Conservation (phyloP, 176 grass and related monocot genomes). For the Avena atlantica region DNA sequence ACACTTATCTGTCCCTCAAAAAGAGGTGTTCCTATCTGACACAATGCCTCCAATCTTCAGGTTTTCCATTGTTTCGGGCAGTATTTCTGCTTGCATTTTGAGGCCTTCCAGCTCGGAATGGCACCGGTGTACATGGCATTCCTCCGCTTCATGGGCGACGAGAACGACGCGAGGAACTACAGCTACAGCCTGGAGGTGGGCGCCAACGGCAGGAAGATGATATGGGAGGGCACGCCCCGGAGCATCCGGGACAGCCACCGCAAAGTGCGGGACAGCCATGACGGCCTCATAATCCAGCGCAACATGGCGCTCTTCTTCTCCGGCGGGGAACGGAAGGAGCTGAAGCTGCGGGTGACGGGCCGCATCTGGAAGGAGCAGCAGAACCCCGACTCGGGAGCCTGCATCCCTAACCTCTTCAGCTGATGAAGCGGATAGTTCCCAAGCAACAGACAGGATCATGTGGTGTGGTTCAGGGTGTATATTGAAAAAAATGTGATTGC, state of each 20-base stretch:
- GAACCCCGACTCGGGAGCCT: conserved; percentile 31
- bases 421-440: conserved; percentile 15
- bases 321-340: conserved; percentile 34
- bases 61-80: conserved; percentile 51
- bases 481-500: conserved; percentile 29
- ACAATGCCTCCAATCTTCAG: background rate
- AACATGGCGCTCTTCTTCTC: conserved; percentile 50
- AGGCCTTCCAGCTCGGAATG: conserved; percentile 44
- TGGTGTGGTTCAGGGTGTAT: conserved; percentile 37
- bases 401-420: conserved; percentile 47
- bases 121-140: conserved; percentile 46
- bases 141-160: conserved; percentile 41
- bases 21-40: background rate
- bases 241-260: conserved; percentile 44
- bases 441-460: conserved; percentile 5
- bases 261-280: conserved; percentile 46
- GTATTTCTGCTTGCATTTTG: conserved; percentile 48
- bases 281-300: conserved; percentile 43
- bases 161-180: conserved; percentile 36
- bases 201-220: conserved; percentile 49
- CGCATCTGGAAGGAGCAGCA: conserved; percentile 47
- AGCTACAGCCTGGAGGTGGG: conserved; percentile 41
- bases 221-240: conserved; percentile 40
- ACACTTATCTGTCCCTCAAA: background rate
- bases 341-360: conserved; percentile 43